These are phyloP conservation scores for Ophiostoma novo-ulmi DNA, from an alignment of 2,329 filamentous ascomycete species.

Conservation along the genomic window DNA sequence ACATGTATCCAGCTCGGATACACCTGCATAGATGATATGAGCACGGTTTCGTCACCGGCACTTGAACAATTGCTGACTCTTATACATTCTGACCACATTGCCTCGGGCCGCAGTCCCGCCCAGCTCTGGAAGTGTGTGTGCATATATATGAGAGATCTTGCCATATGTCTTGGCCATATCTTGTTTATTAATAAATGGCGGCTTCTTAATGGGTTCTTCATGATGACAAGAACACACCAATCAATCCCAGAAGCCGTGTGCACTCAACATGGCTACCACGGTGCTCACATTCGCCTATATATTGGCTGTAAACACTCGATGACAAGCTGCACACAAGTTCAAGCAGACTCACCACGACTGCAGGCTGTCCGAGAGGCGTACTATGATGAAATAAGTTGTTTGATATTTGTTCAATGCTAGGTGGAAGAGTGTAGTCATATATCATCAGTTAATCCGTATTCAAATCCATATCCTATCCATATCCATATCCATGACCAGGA, in stretches of 20 bases:
- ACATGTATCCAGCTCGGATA: too few species aligned
- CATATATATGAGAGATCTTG: background rate
- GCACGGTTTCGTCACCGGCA: background rate
- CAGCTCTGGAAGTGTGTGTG: background rate
- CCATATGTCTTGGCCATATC: background rate
- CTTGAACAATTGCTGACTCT: background rate
- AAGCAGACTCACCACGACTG: background rate
- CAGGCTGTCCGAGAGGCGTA: background rate
- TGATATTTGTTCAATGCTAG: background rate
- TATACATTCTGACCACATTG: background rate
- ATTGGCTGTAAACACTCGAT: background rate
- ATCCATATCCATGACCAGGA: background rate
- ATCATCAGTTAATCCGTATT: background rate
- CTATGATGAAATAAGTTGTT: background rate
- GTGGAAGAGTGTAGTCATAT: background rate
- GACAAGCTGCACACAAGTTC: background rate
- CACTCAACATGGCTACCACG: background rate
- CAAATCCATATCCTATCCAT: background rate
- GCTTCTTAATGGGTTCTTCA: too few species aligned
- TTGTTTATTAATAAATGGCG: background rate
- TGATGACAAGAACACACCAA: background rate
- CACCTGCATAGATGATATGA: background rate
- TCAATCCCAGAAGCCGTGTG: background rate
- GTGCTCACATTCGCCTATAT: background rate
- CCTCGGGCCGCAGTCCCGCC: background rate